Conservation (phyloP, 805 yeast genomes). For the Barnettozyma sucrosica region DNA sequence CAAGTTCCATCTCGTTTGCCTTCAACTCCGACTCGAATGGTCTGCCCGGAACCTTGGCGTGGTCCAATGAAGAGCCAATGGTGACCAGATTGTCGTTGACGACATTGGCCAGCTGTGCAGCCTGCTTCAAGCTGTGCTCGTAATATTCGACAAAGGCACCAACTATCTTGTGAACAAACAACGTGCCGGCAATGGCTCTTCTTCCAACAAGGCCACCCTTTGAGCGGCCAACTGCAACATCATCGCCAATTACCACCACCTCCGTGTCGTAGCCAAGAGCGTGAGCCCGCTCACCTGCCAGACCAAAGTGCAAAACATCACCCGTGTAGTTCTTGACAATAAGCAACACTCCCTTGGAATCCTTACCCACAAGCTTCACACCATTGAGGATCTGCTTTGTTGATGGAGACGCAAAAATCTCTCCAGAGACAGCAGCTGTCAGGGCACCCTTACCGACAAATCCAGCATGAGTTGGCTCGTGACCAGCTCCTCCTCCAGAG, state of each 20-base stretch:
- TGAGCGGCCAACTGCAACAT: constrained; percentile 87
- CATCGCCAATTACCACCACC: constrained; percentile 79
- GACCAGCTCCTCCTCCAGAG: constrained; percentile 96
- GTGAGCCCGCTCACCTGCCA: constrained; percentile 84
- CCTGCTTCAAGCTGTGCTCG: constrained; percentile 42
- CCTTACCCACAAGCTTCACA: constrained; percentile 35
- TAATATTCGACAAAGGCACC: constrained; percentile 62
- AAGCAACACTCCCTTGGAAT: constrained; percentile 61
- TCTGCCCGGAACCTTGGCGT: constrained; percentile 86
- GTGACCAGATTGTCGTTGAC: constrained; percentile 70
- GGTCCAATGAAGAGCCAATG: constrained; percentile 83
- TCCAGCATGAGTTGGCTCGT: constrained; percentile 92
- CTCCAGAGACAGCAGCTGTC: constrained; percentile 87
- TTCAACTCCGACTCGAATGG: constrained; percentile 47
- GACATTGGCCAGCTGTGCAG: constrained; percentile 52
- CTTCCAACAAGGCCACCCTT: constrained; percentile 92
- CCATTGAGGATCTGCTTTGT: constrained; percentile 81
- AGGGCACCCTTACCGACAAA: constrained; percentile 80
- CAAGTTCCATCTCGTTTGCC: constrained; percentile 72
- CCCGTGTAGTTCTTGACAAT: constrained; percentile 93
- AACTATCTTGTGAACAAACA: constrained; percentile 74
- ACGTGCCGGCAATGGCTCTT: constrained; percentile 91
- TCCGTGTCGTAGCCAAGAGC: constrained; percentile 69
- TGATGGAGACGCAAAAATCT: constrained; percentile 92
- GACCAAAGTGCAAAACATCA: constrained; percentile 86